Percentiles rank a stretch among this genome's conserved stretches.
Evolutionary conservation across 805 yeast species (phyloP).

Genomic region (Diddensiella transvaalensis): DNA sequence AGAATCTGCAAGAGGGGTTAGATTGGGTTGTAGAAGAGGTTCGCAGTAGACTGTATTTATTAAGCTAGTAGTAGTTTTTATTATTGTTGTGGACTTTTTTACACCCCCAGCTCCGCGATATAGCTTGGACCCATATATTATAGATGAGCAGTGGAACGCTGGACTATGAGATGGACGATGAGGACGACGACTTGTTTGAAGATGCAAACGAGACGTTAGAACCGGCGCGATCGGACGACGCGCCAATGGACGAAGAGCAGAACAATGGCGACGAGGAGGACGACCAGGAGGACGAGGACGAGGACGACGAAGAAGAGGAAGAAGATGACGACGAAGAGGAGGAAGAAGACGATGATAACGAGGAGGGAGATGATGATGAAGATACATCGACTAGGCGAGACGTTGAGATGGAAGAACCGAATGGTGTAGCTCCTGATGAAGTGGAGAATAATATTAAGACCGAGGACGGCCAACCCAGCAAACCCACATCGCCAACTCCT

Average conservation of each 20-base stretch:
- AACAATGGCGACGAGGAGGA: slow-evolving; percentile 29
- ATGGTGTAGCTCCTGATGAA: no score
- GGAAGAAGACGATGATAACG: slow-evolving; percentile 16
- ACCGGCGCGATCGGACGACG: slow-evolving; percentile 22
- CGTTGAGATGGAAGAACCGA: slow-evolving; percentile 14
- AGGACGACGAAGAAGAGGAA: slow-evolving; percentile 27
- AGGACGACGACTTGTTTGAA: slow-evolving; percentile 31
- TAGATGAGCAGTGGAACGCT: not conserved
- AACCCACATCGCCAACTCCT: no score
- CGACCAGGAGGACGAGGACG: slow-evolving; percentile 29
- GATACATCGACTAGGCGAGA: not conserved
- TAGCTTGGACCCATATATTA: not conserved
- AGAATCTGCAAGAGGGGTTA: slow-evolving; percentile 39
- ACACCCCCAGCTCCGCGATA: no score
- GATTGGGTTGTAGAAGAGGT: slow-evolving; percentile 45
- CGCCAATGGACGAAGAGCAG: slow-evolving; percentile 26
- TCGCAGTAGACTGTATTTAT: slow-evolving; percentile 37
- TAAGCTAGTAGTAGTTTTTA: slow-evolving; percentile 23
- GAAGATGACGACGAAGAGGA: slow-evolving; percentile 33
- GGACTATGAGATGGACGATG: slow-evolving; percentile 27
- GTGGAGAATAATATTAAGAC: no score
- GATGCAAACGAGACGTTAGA: slow-evolving; percentile 33
- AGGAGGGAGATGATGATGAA: slow-evolving; percentile 22
- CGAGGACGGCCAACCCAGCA: not conserved
- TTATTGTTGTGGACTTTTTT: no score